Evolutionary conservation across 1,284 basidiomycete species (phyloP), one percentile per base, ranked within the genome.

Genomic region (Rhodotorula sp.): DNA sequence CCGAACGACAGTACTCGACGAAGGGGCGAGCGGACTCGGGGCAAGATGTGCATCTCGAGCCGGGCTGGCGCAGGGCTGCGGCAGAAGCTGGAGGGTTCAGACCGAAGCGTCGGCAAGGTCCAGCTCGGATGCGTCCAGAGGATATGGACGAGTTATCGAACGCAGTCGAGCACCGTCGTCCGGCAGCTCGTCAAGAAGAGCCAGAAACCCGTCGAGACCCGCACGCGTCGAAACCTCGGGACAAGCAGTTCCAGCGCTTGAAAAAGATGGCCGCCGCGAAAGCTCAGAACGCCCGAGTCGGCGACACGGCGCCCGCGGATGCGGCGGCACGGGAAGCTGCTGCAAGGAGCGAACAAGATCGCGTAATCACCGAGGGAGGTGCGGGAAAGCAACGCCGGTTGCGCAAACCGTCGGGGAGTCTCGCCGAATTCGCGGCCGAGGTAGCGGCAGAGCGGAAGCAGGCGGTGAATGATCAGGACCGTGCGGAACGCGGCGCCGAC

Each of bases 171-270:
- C 54, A 12, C 7, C 54, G 54, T 5, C 54, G 26, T 28, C 54
- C 26, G 28, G 54, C n/a, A 16, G 15, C 26, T 15, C 54, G 12
- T 43, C 26, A 28, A 6, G 54, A 55, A 16, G 54, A 55, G 12
- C 54, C 54, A 12, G 54, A 16, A n/a, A 7, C 54, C 10, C 2
- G 23, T 5, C 54, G 54, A 4, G 54, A 55, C 26, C n/a, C n/a
- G n/a, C 54, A 55, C 54, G 54, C 54, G 16, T 26, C 54, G 3
- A 55, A 55, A 28, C 26, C 54, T 3, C 54, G 54, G 5, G 54
- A 55, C 54, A 55, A 55, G 54, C 54, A 55, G 54, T 55, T 55
- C 54, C 54, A 55, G 54, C 54, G 54, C 26, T 26, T 55, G 54
- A n/a, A 26, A 31, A 55, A 55, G 54, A 26, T 55, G 14, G 54